Evolutionary conservation across 768 basidiomycete genomes (phyloP), one percentile per base, ranked within the genome.

Genomic region (Mycena alexandri): DNA sequence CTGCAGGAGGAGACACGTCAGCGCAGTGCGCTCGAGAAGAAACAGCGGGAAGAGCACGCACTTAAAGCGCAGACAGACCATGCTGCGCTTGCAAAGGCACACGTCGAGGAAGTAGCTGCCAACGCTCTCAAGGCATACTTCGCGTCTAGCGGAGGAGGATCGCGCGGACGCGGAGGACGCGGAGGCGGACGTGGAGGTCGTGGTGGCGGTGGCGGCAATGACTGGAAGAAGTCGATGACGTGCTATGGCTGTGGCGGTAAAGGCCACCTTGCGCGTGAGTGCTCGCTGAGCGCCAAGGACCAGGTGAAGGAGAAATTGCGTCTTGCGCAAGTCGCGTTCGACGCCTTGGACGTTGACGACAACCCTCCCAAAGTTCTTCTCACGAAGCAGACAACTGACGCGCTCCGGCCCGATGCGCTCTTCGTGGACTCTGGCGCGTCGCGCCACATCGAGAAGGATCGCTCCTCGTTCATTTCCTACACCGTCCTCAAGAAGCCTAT

Each of bases 61-160:
- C 56, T 57, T 8, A 57, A 46, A 14, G 56, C 43, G 29, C 56
- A 57, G 1, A 57, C 56, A 9, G 56, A 57, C 42, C 14, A 46
- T 3, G 8, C 12, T 1, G 56, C 56, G 56, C 29, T 57, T 29
- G 55, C 55, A 5, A 56, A 56, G 42, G 55, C 55, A 2, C 55
- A 17, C 17, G 55, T 42, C 13, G 43, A 90, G 92, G 67, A 99
- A 87, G 75, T 98, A 95, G 21, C 82, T 76, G 41, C 94, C 85
- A 78, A 93, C 91, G 44, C 83, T n/a, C n/a, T n/a, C n/a, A n/a
- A n/a, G n/a, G n/a, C n/a, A n/a, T n/a, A n/a, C n/a, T n/a, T n/a
- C n/a, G 71, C 86, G 85, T 21, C 81, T 82, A 24, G 74, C 69
- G 34, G 77, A 58, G 29, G 60, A 65, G 38, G 72, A 73, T 6